Percentiles rank a stretch among this genome's conserved stretches.
phyloP scores from a whole-genome alignment of 768 basidiomycete species.

The Rossbeevera mucosa region DNA sequence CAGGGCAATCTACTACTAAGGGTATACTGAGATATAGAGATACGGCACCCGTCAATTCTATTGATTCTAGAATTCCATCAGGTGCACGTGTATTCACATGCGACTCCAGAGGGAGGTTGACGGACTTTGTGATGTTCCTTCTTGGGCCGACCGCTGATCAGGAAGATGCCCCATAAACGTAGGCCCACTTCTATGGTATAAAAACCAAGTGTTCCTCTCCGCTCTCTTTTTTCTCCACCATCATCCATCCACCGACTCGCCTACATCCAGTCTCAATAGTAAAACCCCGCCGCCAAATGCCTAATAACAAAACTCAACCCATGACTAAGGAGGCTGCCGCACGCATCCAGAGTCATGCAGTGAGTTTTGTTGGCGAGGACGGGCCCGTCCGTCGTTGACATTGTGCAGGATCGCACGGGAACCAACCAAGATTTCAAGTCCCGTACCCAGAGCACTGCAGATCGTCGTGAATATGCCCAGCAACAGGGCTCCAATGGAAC shows the following conservation, averaged over 20 bases:
- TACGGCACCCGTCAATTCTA: not conserved
- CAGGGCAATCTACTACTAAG: not conserved
- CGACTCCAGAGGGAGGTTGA: not conserved
- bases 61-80: not conserved
- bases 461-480: not conserved
- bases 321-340: not conserved
- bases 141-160: not conserved
- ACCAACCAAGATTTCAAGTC: conserved; percentile 7
- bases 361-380: not conserved
- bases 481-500: not conserved
- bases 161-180: not conserved
- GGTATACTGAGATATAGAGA: not conserved
- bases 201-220: not conserved
- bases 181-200: not conserved
- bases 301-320: not conserved
- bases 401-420: not conserved
- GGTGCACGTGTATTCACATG: not conserved
- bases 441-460: conserved; percentile 7
- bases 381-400: not conserved
- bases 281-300: not conserved
- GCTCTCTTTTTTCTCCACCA: not conserved
- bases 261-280: not conserved
- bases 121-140: not conserved
- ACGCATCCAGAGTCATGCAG: conserved; percentile 8
- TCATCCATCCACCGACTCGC: not conserved